Percentiles rank a stretch among this genome's conserved stretches.
Evolutionary conservation across 2,329 filamentous ascomycete genomes (phyloP).

Genomic region (Neofusicoccum laricinum): DNA sequence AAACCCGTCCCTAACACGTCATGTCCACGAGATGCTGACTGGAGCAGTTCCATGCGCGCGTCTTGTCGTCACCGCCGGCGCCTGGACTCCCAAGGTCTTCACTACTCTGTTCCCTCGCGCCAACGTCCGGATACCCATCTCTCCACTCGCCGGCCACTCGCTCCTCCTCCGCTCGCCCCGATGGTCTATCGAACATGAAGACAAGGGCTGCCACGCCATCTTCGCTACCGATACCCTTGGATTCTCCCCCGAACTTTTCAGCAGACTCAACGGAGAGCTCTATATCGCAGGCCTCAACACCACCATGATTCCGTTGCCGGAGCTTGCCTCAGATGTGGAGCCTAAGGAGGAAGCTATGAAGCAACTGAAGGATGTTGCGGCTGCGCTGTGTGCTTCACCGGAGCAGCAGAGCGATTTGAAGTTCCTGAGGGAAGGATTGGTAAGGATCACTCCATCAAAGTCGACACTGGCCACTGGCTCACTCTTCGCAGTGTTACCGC

Average conservation of each 20-base stretch:
- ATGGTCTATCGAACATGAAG: slow-evolving; percentile 47
- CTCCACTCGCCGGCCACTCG: slow-evolving; percentile 68
- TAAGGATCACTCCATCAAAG: slow-evolving; percentile 21
- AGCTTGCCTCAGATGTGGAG: slow-evolving; percentile 49
- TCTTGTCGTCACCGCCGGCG: slow-evolving; percentile 65
- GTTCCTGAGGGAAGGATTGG: slow-evolving; percentile 60
- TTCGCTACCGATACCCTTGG: slow-evolving; percentile 59
- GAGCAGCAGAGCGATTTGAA: slow-evolving; percentile 53
- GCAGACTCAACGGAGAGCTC: slow-evolving; percentile 63
- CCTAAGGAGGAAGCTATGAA: slow-evolving; percentile 49
- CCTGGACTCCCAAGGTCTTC: slow-evolving; percentile 70
- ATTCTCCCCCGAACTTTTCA: slow-evolving; percentile 71
- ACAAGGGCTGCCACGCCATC: slow-evolving; percentile 60
- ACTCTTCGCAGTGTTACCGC: slow-evolving; percentile 60
- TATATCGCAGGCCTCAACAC: slow-evolving; percentile 73
- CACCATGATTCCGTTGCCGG: slow-evolving; percentile 58
- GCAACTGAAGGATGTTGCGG: slow-evolving; percentile 50
- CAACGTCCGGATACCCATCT: slow-evolving; percentile 53
- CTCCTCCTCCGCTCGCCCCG: slow-evolving; percentile 63
- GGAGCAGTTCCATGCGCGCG: slow-evolving; percentile 58
- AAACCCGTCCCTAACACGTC: neutral
- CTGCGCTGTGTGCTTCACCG: slow-evolving; percentile 45
- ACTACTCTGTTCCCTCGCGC: slow-evolving; percentile 60
- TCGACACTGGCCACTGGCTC: neutral
- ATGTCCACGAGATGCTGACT: slow-evolving; percentile 18